Evolutionary conservation across 78 protist species (phyloP), one percentile per base, ranked within the genome.

Genomic region (Emiliania huxleyi): DNA sequence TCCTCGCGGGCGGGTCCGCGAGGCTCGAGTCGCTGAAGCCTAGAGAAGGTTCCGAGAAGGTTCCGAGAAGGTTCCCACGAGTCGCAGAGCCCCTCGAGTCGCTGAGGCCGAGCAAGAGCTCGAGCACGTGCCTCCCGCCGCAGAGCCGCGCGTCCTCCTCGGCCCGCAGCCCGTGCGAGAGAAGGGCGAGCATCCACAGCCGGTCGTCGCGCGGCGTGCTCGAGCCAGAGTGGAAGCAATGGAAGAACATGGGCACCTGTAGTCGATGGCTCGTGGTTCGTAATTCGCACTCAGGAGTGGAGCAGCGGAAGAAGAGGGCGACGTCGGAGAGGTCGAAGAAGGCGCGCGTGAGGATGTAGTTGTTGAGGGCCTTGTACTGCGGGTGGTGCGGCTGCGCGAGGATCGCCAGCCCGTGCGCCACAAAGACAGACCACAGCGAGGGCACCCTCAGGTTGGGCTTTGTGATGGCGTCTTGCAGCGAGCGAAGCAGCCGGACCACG

Each of bases 221-320:
- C 29, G 33, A 0, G 11, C 89, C 62, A 25, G 40, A 15, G 38
- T 83, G 52, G 62, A 83, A 83, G 62, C 15, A 2, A 0, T 0
- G 12, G 38, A 45, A 83, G 62, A 83, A 83, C 89, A 83, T 83
- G 69, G 55, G 89, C 62, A 33, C n/a, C n/a, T n/a, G n/a, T n/a
- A n/a, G n/a, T n/a, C n/a, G n/a, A n/a, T 15, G n/a, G n/a, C n/a
- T n/a, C n/a, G n/a, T n/a, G n/a, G n/a, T n/a, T n/a, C n/a, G n/a
- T n/a, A n/a, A n/a, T n/a, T n/a, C n/a, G n/a, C n/a, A n/a, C n/a
- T n/a, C 62, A 25, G 40, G 1, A 18, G 44, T 23, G 62, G 46
- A 83, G 62, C 15, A 2, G 12, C 4, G 12, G 38, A 45, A 83
- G 62, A 83, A 83, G 62, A 83, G 44, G 69, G 55, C 62, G 38